Conservation (phyloP, 257 asterid genomes). For the Anisodus acutangulus region DNA sequence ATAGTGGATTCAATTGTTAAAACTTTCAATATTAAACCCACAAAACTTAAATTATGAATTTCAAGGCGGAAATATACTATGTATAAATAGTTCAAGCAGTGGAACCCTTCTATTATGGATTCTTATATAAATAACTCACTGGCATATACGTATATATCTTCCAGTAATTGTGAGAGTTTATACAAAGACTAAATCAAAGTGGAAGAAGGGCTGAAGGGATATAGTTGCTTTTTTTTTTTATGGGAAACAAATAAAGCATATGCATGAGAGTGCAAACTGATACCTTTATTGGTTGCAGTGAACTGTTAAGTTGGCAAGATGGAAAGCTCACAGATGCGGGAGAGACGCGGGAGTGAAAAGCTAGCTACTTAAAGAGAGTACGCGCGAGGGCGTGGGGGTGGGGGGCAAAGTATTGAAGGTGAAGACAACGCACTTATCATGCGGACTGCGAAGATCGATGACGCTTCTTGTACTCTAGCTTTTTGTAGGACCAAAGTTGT, state of each 20-base stretch:
- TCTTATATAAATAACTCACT: too few relatives aligned
- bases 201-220: neutral
- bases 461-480: slow-evolving; percentile 15
- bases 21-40: too few relatives aligned
- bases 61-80: too few relatives aligned
- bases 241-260: slow-evolving; percentile 9
- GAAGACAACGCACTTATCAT: slow-evolving; percentile 26
- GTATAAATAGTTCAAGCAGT: neutral
- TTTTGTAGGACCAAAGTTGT: slow-evolving; percentile 1
- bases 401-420: slow-evolving; percentile 26
- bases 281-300: slow-evolving; percentile 27
- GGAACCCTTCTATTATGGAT: neutral
- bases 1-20: too few relatives aligned
- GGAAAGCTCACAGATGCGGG: neutral
- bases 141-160: neutral
- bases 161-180: neutral
- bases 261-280: slow-evolving; percentile 21
- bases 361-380: neutral
- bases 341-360: slow-evolving; percentile 21
- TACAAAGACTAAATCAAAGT: neutral
- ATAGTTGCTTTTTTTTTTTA: neutral
- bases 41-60: too few relatives aligned
- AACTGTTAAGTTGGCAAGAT: slow-evolving; percentile 1
- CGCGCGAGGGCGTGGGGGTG: slow-evolving; percentile 1
- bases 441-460: neutral